Evolutionary conservation across 2,329 filamentous ascomycete genomes (phyloP), one percentile per base, ranked within the genome.

Genomic region (Colletotrichum orbiculare): DNA sequence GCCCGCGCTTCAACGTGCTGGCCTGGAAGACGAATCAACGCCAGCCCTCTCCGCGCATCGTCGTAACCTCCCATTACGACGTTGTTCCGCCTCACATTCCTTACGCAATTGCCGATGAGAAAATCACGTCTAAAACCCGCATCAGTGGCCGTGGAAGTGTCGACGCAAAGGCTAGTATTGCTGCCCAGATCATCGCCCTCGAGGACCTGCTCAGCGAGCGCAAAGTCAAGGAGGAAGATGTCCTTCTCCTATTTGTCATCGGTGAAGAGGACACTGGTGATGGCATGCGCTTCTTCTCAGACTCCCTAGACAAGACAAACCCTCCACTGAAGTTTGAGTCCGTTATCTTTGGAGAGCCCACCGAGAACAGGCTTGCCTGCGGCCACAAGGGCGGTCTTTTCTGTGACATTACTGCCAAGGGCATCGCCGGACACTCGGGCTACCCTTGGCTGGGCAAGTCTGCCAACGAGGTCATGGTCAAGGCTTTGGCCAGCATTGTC

Each of bases 301-400:
- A 77, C 5, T 75, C 73, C 0, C 64, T 79, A 1, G 66, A 71
- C 12, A 58, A 72, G 6, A 71, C 77, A 47, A 71, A 76, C 37
- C 73, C 77, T 15, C 77, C 73, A 13, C 74, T 76, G 4, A 67
- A 69, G 2, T 82, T 88, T 25, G 84, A 90, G 39, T 88, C 93
- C 4, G 89, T 93, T 71, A 91, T 96, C 72, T 98, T 97, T 73
- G 95, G 96, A 45, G 96, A 99, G 76, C 95, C 95, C 0, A 99
- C 96, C 0, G 93, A 97, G 72, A 87, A 90, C 70, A 93, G 91
- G 76, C 89, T 98, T 17, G 94, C 93, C 0, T 90, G 92, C 60
- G 96, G 95, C 2, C 95, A 98, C 83, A 98, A 99, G 81, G 95
- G 96, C 45, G 91, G 89, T 61, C 75, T 94, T 4, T 85, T 85